Conservation (phyloP, 306 rosid species). For the Rosa persica region DNA sequence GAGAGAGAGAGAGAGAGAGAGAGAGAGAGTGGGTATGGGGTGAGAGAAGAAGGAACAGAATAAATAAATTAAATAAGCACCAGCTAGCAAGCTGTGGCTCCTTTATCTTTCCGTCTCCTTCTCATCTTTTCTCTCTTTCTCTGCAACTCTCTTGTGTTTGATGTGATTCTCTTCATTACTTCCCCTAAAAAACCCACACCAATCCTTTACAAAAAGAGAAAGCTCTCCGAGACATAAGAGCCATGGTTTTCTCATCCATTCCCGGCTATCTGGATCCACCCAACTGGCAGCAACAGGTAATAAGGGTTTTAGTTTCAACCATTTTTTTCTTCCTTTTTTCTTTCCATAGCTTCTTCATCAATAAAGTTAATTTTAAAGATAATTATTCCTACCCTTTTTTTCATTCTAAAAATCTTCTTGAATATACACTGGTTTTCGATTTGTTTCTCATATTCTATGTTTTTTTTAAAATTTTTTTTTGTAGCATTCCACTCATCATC, state of each 20-base stretch:
- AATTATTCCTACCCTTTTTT: slow-evolving; percentile 38
- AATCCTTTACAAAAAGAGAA: slow-evolving; percentile 66
- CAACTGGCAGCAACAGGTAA: slow-evolving; percentile 80
- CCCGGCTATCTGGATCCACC: slow-evolving; percentile 85
- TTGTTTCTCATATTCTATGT: neutral
- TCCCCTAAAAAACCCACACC: slow-evolving; percentile 50
- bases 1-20: slow-evolving; percentile 24
- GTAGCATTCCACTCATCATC: slow-evolving; percentile 36
- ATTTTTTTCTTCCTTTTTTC: slow-evolving; percentile 14
- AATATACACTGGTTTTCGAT: slow-evolving; percentile 58
- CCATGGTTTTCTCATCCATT: slow-evolving; percentile 80
- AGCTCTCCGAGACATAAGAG: slow-evolving; percentile 5
- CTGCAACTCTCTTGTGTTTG: slow-evolving; percentile 38
- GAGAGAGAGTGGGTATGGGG: neutral
- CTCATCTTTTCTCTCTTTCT: slow-evolving; percentile 38
- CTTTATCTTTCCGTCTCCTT: slow-evolving; percentile 73
- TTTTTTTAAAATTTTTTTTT: neutral
- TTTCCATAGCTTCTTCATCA: slow-evolving; percentile 45
- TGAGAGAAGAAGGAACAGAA: slow-evolving; percentile 32
- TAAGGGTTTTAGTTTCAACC: slow-evolving; percentile 2
- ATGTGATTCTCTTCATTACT: slow-evolving; percentile 73
- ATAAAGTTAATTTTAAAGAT: slow-evolving; percentile 42
- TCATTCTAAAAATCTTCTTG: slow-evolving; percentile 41
- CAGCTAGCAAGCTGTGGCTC: slow-evolving; percentile 28
- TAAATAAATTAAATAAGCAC: slow-evolving; percentile 26